Evolutionary conservation across 106 monocot species (phyloP), one percentile per base, ranked within the genome.

Genomic region (Dioscorea zingiberensis): DNA sequence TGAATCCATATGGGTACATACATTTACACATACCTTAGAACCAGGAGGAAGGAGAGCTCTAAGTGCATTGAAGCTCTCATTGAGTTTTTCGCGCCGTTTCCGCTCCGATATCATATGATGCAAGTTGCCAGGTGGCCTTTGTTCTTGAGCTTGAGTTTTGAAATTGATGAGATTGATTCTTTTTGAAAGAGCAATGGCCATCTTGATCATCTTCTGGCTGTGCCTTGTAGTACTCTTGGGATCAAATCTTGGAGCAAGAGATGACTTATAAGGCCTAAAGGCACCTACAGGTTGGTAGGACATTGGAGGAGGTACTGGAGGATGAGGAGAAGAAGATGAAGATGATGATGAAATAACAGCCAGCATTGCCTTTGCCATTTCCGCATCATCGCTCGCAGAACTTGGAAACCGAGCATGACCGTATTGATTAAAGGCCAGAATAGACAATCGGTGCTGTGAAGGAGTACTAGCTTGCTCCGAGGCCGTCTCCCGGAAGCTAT

Each of bases 51-150:
- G 85, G 18, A 91, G 47, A 53, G 66, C 54, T 27, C 85, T 80
- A 9, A 91, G 85, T 9, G 73, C 74, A 15, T 69, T 32, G 59
- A 91, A 91, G 71, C 85, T 91, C 55, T 91, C 85, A 48, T 77
- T 88, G 16, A 91, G 65, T 63, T 79, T 88, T 76, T 85, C 81
- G 3, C 95, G 66, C 2, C 95, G 70, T 48, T 75, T 88, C n/a
- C 95, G 80, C 69, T 95, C 95, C 1, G 91, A 83, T 47, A 95
- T 83, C 76, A 85, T 75, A 69, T 93, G 97, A 16, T 88, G 85
- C 70, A 80, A 48, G 71, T 98, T 83, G 23, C 45, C 67, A 2
- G 73, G 74, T 1, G 77, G 48, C 21, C 23, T 58, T 4, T 63
- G 0, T 29, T 59, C 62, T 19, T 63, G 56, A 24, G n/a, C 38